phyloP scores from a whole-genome alignment of 345 rosid genomes.

The Salix udensis region DNA sequence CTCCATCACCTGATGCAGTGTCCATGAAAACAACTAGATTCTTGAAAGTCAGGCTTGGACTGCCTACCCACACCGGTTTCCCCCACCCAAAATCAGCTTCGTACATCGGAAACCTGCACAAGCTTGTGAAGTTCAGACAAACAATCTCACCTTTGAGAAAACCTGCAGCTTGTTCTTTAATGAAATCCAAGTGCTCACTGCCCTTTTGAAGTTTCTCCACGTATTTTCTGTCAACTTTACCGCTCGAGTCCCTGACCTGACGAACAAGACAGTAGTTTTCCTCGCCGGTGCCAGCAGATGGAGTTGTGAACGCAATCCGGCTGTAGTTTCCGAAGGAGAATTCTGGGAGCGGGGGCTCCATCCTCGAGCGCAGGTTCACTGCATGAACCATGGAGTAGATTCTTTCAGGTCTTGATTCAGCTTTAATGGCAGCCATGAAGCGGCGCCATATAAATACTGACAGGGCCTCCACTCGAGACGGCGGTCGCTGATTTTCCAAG shows the following conservation, averaged over 20 bases:
- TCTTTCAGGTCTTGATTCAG: constrained; percentile 3
- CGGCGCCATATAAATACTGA: constrained; percentile 45
- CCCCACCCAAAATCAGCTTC: constrained; percentile 50
- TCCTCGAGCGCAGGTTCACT: constrained; percentile 36
- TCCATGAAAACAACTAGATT: constrained; percentile 43
- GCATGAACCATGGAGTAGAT: constrained; percentile 30
- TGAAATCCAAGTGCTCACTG: not conserved
- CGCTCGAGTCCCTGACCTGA: constrained; percentile 8
- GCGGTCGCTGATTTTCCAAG: not conserved
- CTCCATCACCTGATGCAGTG: constrained; percentile 29
- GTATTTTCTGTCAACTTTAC: not conserved
- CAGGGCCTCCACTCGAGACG: constrained; percentile 41
- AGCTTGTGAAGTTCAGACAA: constrained; percentile 24
- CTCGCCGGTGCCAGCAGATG: not conserved
- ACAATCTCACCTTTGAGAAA: constrained; percentile 22
- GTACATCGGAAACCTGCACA: constrained; percentile 40
- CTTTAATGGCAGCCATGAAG: constrained; percentile 27
- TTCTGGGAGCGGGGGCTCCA: constrained; percentile 29
- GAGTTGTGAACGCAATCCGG: constrained; percentile 16
- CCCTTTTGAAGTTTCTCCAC: constrained; percentile 12
- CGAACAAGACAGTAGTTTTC: not conserved
- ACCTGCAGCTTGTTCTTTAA: constrained; percentile 13
- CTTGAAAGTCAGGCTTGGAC: constrained; percentile 14
- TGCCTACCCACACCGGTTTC: constrained; percentile 11
- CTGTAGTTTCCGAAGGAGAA: constrained; percentile 36